phyloP scores from a whole-genome alignment of 208 protist species.

The Acanthamoeba healyi region DNA sequence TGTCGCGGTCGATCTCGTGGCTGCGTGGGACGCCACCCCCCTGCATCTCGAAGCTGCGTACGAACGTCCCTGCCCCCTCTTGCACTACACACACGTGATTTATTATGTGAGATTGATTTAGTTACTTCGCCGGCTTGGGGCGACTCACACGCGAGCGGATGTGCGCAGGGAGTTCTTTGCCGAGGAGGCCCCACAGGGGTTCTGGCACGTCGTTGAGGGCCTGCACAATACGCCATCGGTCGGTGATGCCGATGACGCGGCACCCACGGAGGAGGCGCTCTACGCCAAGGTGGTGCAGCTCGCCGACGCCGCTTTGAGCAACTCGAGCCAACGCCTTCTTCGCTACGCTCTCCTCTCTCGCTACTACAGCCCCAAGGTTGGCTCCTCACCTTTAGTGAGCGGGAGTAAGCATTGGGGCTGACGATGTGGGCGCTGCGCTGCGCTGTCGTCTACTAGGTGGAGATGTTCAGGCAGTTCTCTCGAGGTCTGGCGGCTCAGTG shows the following conservation, averaged over 20 bases:
- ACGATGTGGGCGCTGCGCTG: background rate
- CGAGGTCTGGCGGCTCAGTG: background rate
- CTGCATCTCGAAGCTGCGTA: slow-evolving; percentile 52
- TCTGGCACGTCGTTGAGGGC: background rate
- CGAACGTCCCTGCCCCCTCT: too few species aligned
- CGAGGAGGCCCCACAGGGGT: background rate
- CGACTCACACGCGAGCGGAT: too few species aligned
- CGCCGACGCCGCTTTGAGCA: background rate
- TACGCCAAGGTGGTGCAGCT: background rate
- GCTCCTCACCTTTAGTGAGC: background rate
- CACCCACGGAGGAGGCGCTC: background rate
- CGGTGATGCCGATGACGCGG: background rate
- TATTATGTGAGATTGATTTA: background rate
- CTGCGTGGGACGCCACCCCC: slow-evolving; percentile 21
- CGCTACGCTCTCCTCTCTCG: slow-evolving; percentile 3
- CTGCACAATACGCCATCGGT: background rate
- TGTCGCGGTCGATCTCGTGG: background rate
- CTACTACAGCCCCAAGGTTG: slow-evolving; percentile 51
- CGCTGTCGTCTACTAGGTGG: background rate
- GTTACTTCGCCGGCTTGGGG: background rate
- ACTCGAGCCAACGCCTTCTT: background rate
- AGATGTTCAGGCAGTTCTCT: slow-evolving; percentile 32
- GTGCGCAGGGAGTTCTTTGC: slow-evolving; percentile 48
- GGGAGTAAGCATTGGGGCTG: background rate
- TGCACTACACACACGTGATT: too few species aligned